Percentiles rank a stretch among this genome's conserved stretches.
Evolutionary conservation across 202 grass and related monocot species (phyloP).

Genomic region (Setaria viridis): DNA sequence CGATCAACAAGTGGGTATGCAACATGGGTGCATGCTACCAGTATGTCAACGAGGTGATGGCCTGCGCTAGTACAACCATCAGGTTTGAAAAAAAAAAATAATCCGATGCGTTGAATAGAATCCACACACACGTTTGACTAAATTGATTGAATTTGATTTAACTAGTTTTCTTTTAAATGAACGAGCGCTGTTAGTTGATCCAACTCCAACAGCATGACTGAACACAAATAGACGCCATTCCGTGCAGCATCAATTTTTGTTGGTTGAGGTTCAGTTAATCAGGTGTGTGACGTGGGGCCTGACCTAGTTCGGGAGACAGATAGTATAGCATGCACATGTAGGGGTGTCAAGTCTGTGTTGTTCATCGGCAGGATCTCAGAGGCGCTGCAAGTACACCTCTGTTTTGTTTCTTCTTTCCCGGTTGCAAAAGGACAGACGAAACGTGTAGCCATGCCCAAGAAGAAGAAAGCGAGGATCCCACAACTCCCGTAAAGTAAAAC

Average conservation of each 20-base stretch:
- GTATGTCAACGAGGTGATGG: neutral
- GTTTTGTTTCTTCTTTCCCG: constrained; percentile 43
- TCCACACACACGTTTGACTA: neutral
- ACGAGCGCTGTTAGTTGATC: neutral
- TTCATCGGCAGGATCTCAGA: neutral
- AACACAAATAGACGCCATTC: neutral
- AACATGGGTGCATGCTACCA: neutral
- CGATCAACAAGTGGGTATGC: neutral
- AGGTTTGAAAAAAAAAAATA: too few relatives aligned
- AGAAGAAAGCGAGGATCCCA: neutral
- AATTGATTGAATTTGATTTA: neutral
- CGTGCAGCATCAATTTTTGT: neutral
- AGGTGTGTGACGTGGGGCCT: neutral
- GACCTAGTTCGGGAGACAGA: constrained; percentile 16
- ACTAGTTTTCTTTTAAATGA: neutral
- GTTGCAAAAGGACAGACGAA: constrained; percentile 2
- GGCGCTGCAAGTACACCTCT: constrained; percentile 14
- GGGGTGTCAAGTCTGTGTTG: neutral
- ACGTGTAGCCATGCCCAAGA: constrained; percentile 13
- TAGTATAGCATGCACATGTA: constrained; percentile 22
- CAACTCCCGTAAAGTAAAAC: neutral
- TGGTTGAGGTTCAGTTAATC: neutral
- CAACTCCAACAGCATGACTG: neutral
- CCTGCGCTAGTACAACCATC: neutral
- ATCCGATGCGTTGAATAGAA: neutral